These are phyloP conservation scores for Mucor circinelloides DNA, from an alignment of 371 early-diverging fungal genomes.

Conservation along the genomic window DNA sequence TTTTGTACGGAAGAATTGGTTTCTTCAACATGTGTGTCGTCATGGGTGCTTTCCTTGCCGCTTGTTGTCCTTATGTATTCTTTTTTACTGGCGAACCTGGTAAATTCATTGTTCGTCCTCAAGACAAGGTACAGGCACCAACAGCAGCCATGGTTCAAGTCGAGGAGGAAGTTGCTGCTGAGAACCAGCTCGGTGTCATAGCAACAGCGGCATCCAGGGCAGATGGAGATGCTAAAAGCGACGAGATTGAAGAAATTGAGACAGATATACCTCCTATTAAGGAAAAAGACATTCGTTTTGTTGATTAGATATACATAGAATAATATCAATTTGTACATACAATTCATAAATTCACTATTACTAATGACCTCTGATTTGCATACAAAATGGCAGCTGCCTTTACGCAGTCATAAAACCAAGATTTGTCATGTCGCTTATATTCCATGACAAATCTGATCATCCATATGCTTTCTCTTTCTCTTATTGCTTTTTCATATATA, in stretches of 20 bases:
- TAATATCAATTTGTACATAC: neutral
- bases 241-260: neutral
- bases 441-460: slow-evolving; percentile 6
- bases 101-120: slow-evolving; percentile 8
- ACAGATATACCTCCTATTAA: neutral
- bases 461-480: neutral
- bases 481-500: neutral
- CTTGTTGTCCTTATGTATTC: slow-evolving; percentile 33
- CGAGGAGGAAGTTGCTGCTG: neutral
- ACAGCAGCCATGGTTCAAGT: neutral
- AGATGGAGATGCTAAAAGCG: neutral
- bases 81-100: slow-evolving; percentile 27
- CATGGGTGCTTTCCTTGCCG: slow-evolving; percentile 22
- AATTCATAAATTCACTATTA: neutral
- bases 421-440: neutral
- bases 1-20: slow-evolving; percentile 17
- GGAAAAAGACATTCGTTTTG: neutral
- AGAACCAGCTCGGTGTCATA: neutral
- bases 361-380: neutral
- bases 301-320: neutral
- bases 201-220: neutral
- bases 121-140: neutral
- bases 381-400: neutral
- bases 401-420: neutral
- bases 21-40: slow-evolving; percentile 27